Evolutionary conservation across 2,329 filamentous ascomycete species (phyloP).

Genomic region (Penicillium digitatum): DNA sequence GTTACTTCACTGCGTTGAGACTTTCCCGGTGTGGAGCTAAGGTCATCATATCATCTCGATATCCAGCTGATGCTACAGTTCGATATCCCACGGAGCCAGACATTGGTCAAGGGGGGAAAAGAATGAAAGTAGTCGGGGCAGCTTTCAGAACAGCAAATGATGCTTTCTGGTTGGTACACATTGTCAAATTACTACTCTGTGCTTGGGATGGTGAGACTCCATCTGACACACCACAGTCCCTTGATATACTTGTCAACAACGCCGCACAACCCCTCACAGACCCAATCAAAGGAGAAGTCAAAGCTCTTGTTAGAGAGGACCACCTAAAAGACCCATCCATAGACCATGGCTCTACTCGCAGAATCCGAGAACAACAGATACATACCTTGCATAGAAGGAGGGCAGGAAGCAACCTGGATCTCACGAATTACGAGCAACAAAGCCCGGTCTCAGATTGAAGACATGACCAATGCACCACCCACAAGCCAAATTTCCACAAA

Average conservation of each 20-base stretch:
- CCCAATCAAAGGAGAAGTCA: slow-evolving; percentile 29
- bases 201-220: slow-evolving; percentile 14
- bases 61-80: slow-evolving; percentile 33
- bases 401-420: slow-evolving; percentile 16
- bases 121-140: slow-evolving; percentile 32
- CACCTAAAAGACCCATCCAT: slow-evolving; percentile 9
- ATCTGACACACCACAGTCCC: neutral
- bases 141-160: slow-evolving; percentile 34
- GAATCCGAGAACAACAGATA: slow-evolving; percentile 3
- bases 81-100: slow-evolving; percentile 25
- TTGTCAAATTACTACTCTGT: slow-evolving; percentile 20
- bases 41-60: slow-evolving; percentile 38
- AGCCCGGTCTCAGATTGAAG: slow-evolving; percentile 27
- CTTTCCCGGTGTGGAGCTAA: slow-evolving; percentile 35
- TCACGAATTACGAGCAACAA: slow-evolving; percentile 10
- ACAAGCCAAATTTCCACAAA: slow-evolving; percentile 17
- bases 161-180: slow-evolving; percentile 29
- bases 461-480: slow-evolving; percentile 20
- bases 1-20: slow-evolving; percentile 33
- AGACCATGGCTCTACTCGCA: neutral
- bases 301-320: slow-evolving; percentile 26
- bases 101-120: slow-evolving; percentile 8
- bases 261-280: slow-evolving; percentile 41
- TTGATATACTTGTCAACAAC: slow-evolving; percentile 41
- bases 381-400: slow-evolving; percentile 14